Evolutionary conservation across 2,329 filamentous ascomycete genomes (phyloP).

Genomic region (Botrytis elliptica): DNA sequence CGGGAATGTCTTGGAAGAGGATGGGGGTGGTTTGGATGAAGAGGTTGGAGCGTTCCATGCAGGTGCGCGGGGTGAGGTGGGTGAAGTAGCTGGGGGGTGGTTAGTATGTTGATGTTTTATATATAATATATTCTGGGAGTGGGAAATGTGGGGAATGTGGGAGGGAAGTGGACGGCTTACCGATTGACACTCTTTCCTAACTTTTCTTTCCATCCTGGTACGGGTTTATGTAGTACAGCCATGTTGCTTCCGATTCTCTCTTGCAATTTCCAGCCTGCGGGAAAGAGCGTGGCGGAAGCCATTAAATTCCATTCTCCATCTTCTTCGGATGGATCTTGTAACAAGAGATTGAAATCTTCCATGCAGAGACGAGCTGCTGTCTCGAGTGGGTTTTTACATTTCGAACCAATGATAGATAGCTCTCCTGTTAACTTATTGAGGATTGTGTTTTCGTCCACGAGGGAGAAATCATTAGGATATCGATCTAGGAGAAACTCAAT

Average conservation of each 20-base stretch:
- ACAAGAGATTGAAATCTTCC: slow-evolving; percentile 52
- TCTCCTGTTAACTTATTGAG: slow-evolving; percentile 47
- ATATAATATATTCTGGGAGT: neutral
- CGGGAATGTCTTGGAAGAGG: slow-evolving; percentile 47
- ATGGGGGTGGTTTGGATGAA: slow-evolving; percentile 50
- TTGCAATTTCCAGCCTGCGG: slow-evolving; percentile 51
- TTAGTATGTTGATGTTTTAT: slow-evolving; percentile 12
- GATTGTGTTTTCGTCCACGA: slow-evolving; percentile 34
- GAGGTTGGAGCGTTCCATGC: slow-evolving; percentile 50
- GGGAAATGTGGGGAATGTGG: slow-evolving; percentile 20
- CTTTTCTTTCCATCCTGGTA: slow-evolving; percentile 51
- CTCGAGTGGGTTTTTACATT: slow-evolving; percentile 47
- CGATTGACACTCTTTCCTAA: slow-evolving; percentile 45
- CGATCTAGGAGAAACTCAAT: slow-evolving; percentile 45
- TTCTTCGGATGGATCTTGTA: slow-evolving; percentile 41
- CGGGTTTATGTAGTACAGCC: slow-evolving; percentile 46
- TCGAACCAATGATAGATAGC: slow-evolving; percentile 42
- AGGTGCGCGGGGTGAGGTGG: slow-evolving; percentile 44
- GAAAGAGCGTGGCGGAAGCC: slow-evolving; percentile 53
- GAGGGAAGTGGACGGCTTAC: slow-evolving; percentile 29
- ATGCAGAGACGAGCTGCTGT: slow-evolving; percentile 49
- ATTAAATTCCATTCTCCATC: slow-evolving; percentile 49
- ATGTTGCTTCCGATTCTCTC: slow-evolving; percentile 50
- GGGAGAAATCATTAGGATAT: slow-evolving; percentile 46
- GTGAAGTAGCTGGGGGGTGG: slow-evolving; percentile 43